These are phyloP conservation scores for Sugiyamaella americana DNA, from an alignment of 805 yeast species.

Conservation along the genomic window DNA sequence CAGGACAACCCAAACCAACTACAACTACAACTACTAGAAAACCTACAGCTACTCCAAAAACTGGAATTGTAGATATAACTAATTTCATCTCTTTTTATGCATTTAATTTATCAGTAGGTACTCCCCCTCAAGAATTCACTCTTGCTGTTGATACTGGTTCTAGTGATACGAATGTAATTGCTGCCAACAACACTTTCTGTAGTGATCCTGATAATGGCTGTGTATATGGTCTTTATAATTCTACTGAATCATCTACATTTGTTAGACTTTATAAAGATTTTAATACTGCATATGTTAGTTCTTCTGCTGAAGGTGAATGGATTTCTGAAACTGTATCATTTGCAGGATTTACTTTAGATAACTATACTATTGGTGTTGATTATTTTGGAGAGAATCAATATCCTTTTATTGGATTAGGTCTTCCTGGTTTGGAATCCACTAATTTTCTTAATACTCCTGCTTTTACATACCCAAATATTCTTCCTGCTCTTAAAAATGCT, in stretches of 20 bases:
- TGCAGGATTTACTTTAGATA: conserved; percentile 42
- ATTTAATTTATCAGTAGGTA: conserved; percentile 33
- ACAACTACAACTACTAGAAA: too few species aligned
- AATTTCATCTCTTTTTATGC: too few species aligned
- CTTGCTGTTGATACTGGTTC: conserved; percentile 46
- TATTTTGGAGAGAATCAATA: conserved; percentile 53
- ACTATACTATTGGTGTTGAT: conserved; percentile 50
- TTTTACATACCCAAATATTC: conserved; percentile 52
- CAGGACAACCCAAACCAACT: too few species aligned
- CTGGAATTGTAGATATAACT: too few species aligned
- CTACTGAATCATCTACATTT: conserved; percentile 19
- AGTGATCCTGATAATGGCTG: conserved; percentile 8
- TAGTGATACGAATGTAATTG: conserved; percentile 43
- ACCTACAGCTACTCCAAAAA: too few species aligned
- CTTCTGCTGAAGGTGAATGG: conserved; percentile 48
- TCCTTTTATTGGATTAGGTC: conserved; percentile 43
- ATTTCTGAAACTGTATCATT: conserved; percentile 55
- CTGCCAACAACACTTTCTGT: conserved; percentile 21
- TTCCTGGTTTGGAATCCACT: conserved; percentile 28
- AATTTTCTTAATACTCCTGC: conserved; percentile 9
- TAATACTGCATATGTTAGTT: conserved; percentile 35
- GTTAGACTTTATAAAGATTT: conserved; percentile 15
- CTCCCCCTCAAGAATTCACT: conserved; percentile 38
- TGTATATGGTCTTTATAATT: conserved; percentile 7
- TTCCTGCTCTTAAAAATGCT: conserved; percentile 47